Conservation (phyloP, 768 basidiomycete species). For the Podaxis sp. region DNA sequence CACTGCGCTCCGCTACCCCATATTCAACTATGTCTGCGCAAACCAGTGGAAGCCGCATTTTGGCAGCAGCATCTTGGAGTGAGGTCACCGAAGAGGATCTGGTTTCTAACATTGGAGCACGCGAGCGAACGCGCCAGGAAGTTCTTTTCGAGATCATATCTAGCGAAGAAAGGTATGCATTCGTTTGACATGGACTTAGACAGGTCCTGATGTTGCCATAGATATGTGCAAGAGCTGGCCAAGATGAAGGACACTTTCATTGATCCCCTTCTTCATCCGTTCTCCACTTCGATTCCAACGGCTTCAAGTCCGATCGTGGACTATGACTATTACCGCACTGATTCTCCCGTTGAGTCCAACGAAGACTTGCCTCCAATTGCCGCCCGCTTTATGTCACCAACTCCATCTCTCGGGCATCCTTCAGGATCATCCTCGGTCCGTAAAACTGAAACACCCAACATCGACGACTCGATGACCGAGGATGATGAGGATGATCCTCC, state of each 20-base stretch:
- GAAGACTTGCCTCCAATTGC: slow-evolving; percentile 87
- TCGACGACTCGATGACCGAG: slow-evolving; percentile 70
- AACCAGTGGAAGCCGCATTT: slow-evolving; percentile 65
- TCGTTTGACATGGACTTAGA: slow-evolving; percentile 2
- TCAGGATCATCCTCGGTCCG: slow-evolving; percentile 37
- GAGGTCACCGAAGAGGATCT: slow-evolving; percentile 94
- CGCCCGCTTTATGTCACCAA: slow-evolving; percentile 86
- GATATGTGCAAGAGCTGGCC: slow-evolving; percentile 88
- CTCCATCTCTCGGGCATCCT: slow-evolving; percentile 40
- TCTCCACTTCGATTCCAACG: slow-evolving; percentile 49
- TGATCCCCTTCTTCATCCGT: slow-evolving; percentile 86
- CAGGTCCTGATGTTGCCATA: slow-evolving; percentile 31
- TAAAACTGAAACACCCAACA: slow-evolving; percentile 59
- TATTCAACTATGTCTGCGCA: slow-evolving; percentile 76
- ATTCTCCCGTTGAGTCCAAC: slow-evolving; percentile 68
- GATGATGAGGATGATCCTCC: slow-evolving; percentile 70
- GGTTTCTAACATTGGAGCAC: slow-evolving; percentile 87
- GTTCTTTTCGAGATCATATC: slow-evolving; percentile 96
- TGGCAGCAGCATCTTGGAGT: slow-evolving; percentile 85
- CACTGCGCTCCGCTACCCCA: slow-evolving; percentile 78
- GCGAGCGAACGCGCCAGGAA: slow-evolving; percentile 94
- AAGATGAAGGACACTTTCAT: slow-evolving; percentile 95
- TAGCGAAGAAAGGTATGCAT: slow-evolving; percentile 84
- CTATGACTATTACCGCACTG: slow-evolving; percentile 70
- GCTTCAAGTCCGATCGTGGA: slow-evolving; percentile 61